Base-by-base conservation (phyloP, 2,329 filamentous ascomycete species). In the Trichophyton simii region DNA sequence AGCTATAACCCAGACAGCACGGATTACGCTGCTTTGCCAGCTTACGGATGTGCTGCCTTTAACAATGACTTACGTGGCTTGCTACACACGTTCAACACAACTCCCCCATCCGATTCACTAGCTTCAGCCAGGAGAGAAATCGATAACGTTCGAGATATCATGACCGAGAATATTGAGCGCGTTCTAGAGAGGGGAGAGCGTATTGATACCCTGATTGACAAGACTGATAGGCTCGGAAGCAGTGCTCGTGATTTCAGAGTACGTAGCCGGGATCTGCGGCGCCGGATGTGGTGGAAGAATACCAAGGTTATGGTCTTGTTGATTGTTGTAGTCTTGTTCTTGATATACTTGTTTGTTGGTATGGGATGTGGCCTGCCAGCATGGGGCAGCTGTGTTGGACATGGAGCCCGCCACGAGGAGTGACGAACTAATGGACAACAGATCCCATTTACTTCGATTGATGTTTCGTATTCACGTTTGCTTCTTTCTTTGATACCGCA, bases 271-370 rank as follows among this genome's bases (percentile, higher is more conserved):
- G 91, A 90, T 0, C 75, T 99, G 68, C 88, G 94, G 78, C 83
- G 95, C 71, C 83, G 87, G 75, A 97, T 99, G 94, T 99, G 94
- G 94, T 97, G 92, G 92, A 97, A 97, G 85, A 97, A 99, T 73
- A 83, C 95, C 54, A 95, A 95, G 78, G 77, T 99, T 67, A 96
- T 97, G 91, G 86, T 83, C 5, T 74, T 99, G 67, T 70, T 96
- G 52, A 89, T 91, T 1, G 75, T 94, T 36, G 79, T 81, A 34
- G 70, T 80, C 22, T 73, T 89, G 7, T 88, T 89, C 69, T 75
- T 89, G 73, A 69, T 88, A 3, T 89, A 89, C 71, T 69, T 89
- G 11, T 84, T 89, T 66, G 80, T 89, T 22, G 87, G 87, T 0
- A 85, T 88, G 73, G 86, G 84, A 3, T 89, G 87, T 71, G 87